These are phyloP conservation scores for Ganoderma sinense DNA, from an alignment of 1,284 basidiomycete species.

Conservation along the genomic window DNA sequence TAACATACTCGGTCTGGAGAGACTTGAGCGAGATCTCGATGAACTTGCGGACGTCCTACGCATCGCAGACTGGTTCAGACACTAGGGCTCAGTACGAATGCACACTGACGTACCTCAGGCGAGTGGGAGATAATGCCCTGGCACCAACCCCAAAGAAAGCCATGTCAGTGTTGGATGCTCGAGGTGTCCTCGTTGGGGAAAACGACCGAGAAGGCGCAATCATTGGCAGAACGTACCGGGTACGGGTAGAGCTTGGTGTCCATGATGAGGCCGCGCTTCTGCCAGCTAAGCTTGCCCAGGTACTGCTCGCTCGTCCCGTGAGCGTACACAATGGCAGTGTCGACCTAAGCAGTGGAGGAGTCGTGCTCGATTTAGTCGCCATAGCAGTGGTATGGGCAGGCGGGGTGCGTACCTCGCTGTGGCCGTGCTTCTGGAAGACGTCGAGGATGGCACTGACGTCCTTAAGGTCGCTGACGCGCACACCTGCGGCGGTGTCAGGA, in stretches of 20 bases:
- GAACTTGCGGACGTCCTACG: neutral
- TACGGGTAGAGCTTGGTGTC: slow-evolving; percentile 46
- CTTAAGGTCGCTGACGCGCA: slow-evolving; percentile 58
- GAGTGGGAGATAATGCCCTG: neutral
- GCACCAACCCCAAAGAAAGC: neutral
- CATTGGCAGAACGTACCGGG: neutral
- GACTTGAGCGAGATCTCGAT: neutral
- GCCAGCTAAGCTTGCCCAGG: slow-evolving; percentile 46
- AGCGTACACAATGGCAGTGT: slow-evolving; percentile 60
- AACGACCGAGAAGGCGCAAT: neutral
- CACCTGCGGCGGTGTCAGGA: slow-evolving; percentile 30
- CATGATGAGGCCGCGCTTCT: slow-evolving; percentile 53
- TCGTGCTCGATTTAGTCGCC: neutral
- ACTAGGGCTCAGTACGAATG: neutral
- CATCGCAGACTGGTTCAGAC: neutral
- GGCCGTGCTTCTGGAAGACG: slow-evolving; percentile 64
- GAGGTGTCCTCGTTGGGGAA: no score
- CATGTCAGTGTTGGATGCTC: neutral
- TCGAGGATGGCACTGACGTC: slow-evolving; percentile 62
- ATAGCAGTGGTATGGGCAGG: neutral
- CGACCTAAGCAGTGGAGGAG: slow-evolving; percentile 40
- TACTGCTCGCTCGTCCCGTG: slow-evolving; percentile 59
- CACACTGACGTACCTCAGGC: neutral
- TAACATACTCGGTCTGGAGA: neutral
- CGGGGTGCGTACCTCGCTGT: slow-evolving; percentile 47